Percentiles rank a stretch among this genome's conserved stretches.
Conservation (phyloP, 352 stramenopile species). For the Phytopythium vexans region DNA sequence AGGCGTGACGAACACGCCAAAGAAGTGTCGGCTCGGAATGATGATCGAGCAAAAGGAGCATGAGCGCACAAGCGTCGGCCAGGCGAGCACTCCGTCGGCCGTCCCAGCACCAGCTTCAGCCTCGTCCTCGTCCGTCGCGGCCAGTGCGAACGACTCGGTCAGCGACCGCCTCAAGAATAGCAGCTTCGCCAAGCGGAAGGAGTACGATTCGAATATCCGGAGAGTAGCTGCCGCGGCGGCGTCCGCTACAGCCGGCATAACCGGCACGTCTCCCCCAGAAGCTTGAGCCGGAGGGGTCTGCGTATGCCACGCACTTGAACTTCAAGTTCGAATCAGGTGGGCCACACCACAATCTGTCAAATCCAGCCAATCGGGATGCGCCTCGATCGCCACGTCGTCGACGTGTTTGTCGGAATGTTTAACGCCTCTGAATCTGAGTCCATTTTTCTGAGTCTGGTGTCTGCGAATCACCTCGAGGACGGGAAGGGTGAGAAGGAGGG, state of each 20-base stretch:
- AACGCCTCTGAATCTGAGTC: too few species aligned
- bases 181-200: constrained; percentile 63
- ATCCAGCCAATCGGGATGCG: too few species aligned
- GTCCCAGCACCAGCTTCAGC: background rate
- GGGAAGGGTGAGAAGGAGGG: too few species aligned
- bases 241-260: background rate
- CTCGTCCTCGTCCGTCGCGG: background rate
- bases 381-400: too few species aligned
- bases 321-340: too few species aligned
- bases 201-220: constrained; percentile 66
- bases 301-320: too few species aligned
- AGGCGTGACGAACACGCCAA: constrained; percentile 42
- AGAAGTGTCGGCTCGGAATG: constrained; percentile 50
- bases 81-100: constrained; percentile 6
- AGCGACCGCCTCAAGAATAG: constrained; percentile 65
- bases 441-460: too few species aligned
- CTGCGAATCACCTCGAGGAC: too few species aligned
- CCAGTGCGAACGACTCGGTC: constrained; percentile 5
- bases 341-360: too few species aligned
- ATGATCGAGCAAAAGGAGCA: constrained; percentile 61
- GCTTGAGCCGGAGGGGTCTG: constrained; percentile 12
- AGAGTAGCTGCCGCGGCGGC: constrained; percentile 22
- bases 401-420: too few species aligned
- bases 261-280: too few species aligned
- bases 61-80: constrained; percentile 15